Conservation (phyloP, 495 filamentous ascomycete genomes). For the Podospora tetraspora region DNA sequence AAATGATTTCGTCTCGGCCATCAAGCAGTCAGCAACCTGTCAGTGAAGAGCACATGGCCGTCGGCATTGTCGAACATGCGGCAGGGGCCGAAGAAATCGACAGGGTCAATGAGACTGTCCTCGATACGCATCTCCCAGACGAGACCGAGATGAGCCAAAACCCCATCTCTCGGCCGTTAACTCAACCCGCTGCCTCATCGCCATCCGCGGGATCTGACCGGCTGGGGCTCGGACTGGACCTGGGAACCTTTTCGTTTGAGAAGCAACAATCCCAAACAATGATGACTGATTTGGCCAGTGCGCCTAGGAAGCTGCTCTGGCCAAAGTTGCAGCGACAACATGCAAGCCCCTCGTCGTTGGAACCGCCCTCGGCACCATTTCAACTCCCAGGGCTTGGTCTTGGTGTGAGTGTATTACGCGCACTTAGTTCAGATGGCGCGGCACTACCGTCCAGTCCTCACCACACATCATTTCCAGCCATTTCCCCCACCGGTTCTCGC, state of each 20-base stretch:
- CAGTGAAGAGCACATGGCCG: not conserved
- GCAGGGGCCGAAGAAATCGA: not conserved
- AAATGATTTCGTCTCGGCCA: not conserved
- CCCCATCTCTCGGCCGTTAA: not conserved
- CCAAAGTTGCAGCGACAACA: constrained; percentile 9
- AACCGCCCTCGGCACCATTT: not conserved
- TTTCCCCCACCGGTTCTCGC: not conserved
- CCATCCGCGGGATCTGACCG: constrained; percentile 6
- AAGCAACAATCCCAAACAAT: constrained; percentile 16
- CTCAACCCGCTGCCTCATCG: not conserved
- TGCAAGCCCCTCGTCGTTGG: not conserved
- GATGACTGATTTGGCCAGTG: not conserved
- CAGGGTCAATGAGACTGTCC: not conserved
- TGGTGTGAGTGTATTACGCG: not conserved
- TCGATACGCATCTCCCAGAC: not conserved
- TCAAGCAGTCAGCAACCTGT: not conserved
- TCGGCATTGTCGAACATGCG: not conserved
- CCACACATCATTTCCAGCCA: not conserved
- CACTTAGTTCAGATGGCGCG: not conserved
- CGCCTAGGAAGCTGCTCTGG: constrained; percentile 26
- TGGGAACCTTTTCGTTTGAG: constrained; percentile 20
- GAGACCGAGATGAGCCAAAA: not conserved
- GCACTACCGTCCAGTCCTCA: not conserved
- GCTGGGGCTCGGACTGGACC: constrained; percentile 14
- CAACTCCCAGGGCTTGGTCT: not conserved